Evolutionary conservation across 345 rosid genomes (phyloP), one percentile per base, ranked within the genome.

Genomic region (Corchorus capsularis): DNA sequence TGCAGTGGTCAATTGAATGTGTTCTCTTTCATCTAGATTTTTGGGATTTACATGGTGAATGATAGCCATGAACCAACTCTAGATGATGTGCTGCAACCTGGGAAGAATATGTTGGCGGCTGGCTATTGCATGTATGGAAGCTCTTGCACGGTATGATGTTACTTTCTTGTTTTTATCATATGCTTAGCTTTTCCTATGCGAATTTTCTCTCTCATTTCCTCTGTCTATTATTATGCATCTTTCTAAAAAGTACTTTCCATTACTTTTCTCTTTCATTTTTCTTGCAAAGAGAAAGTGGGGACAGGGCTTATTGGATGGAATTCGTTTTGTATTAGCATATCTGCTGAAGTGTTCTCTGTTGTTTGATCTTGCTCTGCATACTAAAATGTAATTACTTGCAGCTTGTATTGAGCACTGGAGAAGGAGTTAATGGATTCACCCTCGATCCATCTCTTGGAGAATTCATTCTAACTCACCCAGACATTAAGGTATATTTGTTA

Each of bases 101-200:
- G 99, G 74, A 89, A 82, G 78, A 84, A 96, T 62, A 90, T 96
- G 95, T 68, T 93, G 17, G 99, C 99, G 17, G 99, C 99, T 71
- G 99, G 99, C 73, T 96, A 93, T 76, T 96, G 98, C 90, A 92
- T 96, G 98, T 96, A 96, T 62, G 99, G 99, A 79, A 96, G 99
- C 86, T 93, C 97, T 52, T 96, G 99, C 91, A 96, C 85, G 95
- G 97, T 96, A 96, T n/a, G 71, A 54, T 2, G 11, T 54, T 34
- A 35, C 39, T 62, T 64, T 34, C 43, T 19, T 73, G 71, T 37
- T 34, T 59, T 2, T 35, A 43, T 27, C 27, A 27, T 9, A 45
- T 19, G 15, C 22, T 37, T 64, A 13, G 61, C 37, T 46, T 49
- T 35, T 56, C 27, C 73, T 52, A 16, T 16, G 13, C 17, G 22